Evolutionary conservation across 78 protist genomes (phyloP).

Genomic region (Dictyostelium discoideum): DNA sequence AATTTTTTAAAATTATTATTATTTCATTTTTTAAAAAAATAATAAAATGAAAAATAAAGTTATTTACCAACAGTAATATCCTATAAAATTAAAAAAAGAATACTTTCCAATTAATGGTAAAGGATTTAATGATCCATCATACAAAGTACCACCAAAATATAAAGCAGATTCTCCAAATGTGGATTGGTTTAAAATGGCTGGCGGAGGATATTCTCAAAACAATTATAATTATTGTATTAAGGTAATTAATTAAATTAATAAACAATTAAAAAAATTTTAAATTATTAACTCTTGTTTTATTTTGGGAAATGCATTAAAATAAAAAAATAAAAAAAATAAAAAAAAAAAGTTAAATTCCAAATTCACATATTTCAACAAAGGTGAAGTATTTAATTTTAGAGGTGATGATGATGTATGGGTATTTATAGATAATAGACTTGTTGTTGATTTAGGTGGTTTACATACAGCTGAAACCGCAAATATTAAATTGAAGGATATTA

Average conservation of each 20-base stretch:
- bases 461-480: not conserved
- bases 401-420: slow-evolving; percentile 89
- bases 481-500: not conserved
- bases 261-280: too few species aligned
- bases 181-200: not conserved
- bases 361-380: not conserved
- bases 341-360: slow-evolving; percentile 19
- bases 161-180: not conserved
- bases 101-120: slow-evolving; percentile 14
- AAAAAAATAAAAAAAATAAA: not conserved
- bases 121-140: not conserved
- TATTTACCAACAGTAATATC: too few species aligned
- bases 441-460: slow-evolving; percentile 69
- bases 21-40: too few species aligned
- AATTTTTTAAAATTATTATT: too few species aligned
- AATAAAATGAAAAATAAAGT: too few species aligned
- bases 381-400: slow-evolving; percentile 60
- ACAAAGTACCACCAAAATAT: not conserved
- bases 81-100: not conserved
- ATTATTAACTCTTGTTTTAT: too few species aligned
- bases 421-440: slow-evolving; percentile 45
- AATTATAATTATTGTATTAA: slow-evolving; percentile 62
- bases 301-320: too few species aligned
- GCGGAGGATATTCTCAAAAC: not conserved
- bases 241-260: not conserved